Percentiles rank a stretch among this genome's conserved stretches.
phyloP scores from a whole-genome alignment of 106 monocot species.

The Dioscorea zingiberensis region DNA sequence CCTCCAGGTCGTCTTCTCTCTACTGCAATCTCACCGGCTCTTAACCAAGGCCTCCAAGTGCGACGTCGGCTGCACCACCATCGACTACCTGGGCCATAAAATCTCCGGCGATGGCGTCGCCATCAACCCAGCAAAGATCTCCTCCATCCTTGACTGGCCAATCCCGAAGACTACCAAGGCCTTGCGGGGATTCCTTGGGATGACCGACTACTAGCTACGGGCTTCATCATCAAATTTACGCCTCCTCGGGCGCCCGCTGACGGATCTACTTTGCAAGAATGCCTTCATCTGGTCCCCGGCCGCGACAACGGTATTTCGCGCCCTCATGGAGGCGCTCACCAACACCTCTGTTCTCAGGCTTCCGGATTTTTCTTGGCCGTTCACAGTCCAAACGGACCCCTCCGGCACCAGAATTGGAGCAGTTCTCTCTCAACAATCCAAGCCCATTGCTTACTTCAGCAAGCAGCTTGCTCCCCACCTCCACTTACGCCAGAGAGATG shows the following conservation, averaged over 20 bases:
- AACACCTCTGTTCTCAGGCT: neutral
- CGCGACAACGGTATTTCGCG: neutral
- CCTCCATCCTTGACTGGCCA: neutral
- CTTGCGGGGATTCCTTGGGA: neutral
- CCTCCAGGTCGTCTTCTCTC: neutral
- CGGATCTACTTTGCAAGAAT: neutral
- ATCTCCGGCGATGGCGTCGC: neutral
- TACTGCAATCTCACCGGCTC: neutral
- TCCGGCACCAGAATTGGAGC: neutral
- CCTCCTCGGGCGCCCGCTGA: neutral
- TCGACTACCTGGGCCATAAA: neutral
- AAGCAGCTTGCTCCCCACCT: neutral
- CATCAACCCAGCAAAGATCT: no score
- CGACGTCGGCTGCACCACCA: neutral
- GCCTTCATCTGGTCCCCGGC: neutral
- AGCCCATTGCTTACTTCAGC: neutral
- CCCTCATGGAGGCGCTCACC: neutral
- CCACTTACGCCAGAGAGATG: neutral
- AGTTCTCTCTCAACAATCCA: neutral
- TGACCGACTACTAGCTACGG: no score
- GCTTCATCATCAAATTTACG: neutral
- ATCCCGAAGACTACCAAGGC: neutral
- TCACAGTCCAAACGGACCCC: no score
- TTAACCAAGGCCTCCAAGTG: neutral
- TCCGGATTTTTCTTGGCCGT: neutral